Conservation (phyloP, 805 yeast species). For the Kregervanrija fluxuum region DNA sequence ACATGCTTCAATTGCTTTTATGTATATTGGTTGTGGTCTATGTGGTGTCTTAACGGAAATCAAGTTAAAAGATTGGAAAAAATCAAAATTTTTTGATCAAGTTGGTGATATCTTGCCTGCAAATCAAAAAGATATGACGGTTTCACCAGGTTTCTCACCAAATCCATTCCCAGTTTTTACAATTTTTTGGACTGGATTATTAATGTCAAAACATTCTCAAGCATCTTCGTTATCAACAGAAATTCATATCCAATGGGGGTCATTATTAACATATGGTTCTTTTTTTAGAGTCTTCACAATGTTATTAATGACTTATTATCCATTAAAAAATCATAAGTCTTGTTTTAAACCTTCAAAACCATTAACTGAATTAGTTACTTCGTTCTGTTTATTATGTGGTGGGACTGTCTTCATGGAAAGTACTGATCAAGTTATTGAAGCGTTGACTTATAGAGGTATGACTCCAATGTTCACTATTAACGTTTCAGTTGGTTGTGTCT, state of each 20-base stretch:
- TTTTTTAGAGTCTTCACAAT: conserved; percentile 65
- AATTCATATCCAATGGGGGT: conserved; percentile 92
- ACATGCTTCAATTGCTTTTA: conserved; percentile 85
- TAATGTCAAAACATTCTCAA: conserved; percentile 94
- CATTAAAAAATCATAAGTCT: conserved; percentile 24
- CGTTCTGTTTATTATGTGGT: conserved; percentile 79
- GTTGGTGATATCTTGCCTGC: conserved; percentile 11
- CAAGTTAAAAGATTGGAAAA: conserved; percentile 56
- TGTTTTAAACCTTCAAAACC: conserved; percentile 56
- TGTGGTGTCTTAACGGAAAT: conserved; percentile 82
- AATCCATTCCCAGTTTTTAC: conserved; percentile 93
- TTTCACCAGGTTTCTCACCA: conserved; percentile 72
- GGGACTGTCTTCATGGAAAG: conserved; percentile 91
- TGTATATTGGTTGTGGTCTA: conserved; percentile 86
- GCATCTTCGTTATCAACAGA: conserved; percentile 69
- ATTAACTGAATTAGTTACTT: conserved; percentile 72
- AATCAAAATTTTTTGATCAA: conserved; percentile 18
- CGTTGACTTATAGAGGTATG: conserved; percentile 73
- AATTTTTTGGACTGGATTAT: conserved; percentile 91
- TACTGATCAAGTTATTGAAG: conserved; percentile 77
- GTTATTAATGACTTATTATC: conserved; percentile 41
- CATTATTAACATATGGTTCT: conserved; percentile 73
- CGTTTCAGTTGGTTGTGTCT: conserved; percentile 69
- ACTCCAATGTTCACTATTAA: conserved; percentile 90
- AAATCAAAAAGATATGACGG: conserved; percentile 12